A percentile compares a stretch with the other conserved stretches of the same genome.
Evolutionary conservation across 169 alveolate genomes (phyloP).

Genomic region (Plasmodium gonderi): DNA sequence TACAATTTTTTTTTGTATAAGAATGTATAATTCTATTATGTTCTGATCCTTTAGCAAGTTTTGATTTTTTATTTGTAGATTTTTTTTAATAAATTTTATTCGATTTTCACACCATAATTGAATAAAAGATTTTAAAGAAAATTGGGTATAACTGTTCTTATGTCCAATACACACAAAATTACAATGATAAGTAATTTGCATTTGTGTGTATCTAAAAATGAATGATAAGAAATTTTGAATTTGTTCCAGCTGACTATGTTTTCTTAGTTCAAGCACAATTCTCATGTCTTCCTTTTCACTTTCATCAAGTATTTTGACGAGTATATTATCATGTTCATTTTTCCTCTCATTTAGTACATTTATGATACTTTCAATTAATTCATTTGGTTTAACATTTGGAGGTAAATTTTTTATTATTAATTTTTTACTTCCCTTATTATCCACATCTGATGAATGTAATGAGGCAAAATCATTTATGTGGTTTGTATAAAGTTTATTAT

Average conservation of each 20-base stretch:
- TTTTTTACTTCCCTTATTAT: conserved; percentile 23
- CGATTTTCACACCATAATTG: conserved; percentile 57
- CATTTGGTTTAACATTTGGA: conserved; percentile 76
- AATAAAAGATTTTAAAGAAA: conserved; percentile 57
- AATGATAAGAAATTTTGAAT: conserved; percentile 35
- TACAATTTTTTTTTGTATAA: conserved; percentile 58
- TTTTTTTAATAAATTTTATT: conserved; percentile 37
- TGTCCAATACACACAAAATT: conserved; percentile 75
- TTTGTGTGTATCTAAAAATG: conserved; percentile 52
- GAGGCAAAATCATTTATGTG: conserved; percentile 22
- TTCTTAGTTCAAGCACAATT: conserved; percentile 72
- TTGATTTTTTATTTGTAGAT: conserved; percentile 35
- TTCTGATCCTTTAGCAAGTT: conserved; percentile 32
- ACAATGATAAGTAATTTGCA: conserved; percentile 70
- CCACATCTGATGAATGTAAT: not conserved
- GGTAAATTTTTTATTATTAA: conserved; percentile 76
- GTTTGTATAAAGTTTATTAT: conserved; percentile 8
- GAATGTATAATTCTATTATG: conserved; percentile 42
- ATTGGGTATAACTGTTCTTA: conserved; percentile 64
- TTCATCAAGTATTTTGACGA: conserved; percentile 74
- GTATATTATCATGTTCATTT: conserved; percentile 69
- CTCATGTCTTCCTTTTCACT: conserved; percentile 77
- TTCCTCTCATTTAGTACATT: conserved; percentile 43
- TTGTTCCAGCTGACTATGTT: conserved; percentile 68
- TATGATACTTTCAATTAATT: conserved; percentile 22